Evolutionary conservation across 2,329 filamentous ascomycete species (phyloP), one percentile per base, ranked within the genome.

Genomic region (Microsporum canis): DNA sequence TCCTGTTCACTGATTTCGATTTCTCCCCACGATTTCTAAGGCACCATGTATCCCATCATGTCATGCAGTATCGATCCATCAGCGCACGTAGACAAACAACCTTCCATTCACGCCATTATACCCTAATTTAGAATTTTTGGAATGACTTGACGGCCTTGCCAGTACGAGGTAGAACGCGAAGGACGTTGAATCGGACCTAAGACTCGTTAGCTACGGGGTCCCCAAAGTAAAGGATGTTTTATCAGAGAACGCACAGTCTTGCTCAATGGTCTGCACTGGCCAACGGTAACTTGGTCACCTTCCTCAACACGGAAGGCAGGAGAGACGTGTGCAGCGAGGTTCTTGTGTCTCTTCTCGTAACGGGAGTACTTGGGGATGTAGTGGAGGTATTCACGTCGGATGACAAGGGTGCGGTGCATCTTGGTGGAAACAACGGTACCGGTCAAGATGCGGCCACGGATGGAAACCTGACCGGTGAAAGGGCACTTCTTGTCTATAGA

Each of bases 311-410:
- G 94, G 91, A 99, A 99, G 80, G 92, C 92, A 73, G 94, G 94
- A 69, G 91, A 96, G 75, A 97, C 92, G 86, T 99, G 94, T 71
- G 92, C 94, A 75, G 94, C 90, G 70, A 99, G 85, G 88, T 99
- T 99, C 88, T 96, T 96, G 89, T 99, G 94, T 80, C 94, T 87
- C 88, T 96, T 97, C 90, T 99, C 95, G 82, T 99, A 99, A 87
- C 94, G 89, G 78, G 89, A 85, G 87, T 99, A 99, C 85, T 99
- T 99, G 80, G 91, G 91, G 78, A 99, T 88, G 83, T 89, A 99
- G 85, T 99, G 94, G 67, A 99, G 90, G 86, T 99, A 99, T 86
- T 99, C 94, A 81, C 94, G 88, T 80, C 94, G 94, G 85, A 99
- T 95, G 82, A 99, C 88, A 78, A 97, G 83, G 75, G 94, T 99